These are phyloP conservation scores for Hyphopichia burtonii DNA, from an alignment of 1,139 yeast species.

Conservation along the genomic window DNA sequence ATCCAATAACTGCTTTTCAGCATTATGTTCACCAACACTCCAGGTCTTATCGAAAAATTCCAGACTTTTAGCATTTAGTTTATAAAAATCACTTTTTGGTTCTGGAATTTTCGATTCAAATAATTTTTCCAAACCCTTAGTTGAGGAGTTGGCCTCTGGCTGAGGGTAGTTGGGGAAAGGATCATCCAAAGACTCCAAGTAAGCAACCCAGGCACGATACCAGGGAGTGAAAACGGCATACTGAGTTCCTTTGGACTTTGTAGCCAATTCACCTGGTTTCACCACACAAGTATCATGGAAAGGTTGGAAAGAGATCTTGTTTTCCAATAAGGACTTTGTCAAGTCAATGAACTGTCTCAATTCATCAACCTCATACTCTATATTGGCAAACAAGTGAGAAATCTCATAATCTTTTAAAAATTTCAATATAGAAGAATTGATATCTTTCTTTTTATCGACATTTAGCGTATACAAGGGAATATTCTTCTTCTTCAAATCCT, in stretches of 20 bases:
- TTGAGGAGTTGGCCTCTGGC: not conserved
- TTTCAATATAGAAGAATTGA: slow-evolving; percentile 19
- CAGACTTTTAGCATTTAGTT: slow-evolving; percentile 3
- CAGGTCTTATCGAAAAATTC: slow-evolving; percentile 20
- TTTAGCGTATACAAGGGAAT: slow-evolving; percentile 41
- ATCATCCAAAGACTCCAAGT: slow-evolving; percentile 11
- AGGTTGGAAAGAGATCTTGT: slow-evolving; percentile 22
- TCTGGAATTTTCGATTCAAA: slow-evolving; percentile 7
- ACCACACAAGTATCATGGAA: slow-evolving; percentile 51
- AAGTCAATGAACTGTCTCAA: slow-evolving; percentile 33
- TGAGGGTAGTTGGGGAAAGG: not conserved
- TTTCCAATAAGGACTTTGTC: slow-evolving; percentile 12
- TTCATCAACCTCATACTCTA: slow-evolving; percentile 55
- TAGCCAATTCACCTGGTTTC: slow-evolving; percentile 39
- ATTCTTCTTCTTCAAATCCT: slow-evolving; percentile 25
- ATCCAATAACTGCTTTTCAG: slow-evolving; percentile 23
- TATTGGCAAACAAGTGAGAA: slow-evolving; percentile 38
- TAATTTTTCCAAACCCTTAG: slow-evolving; percentile 7
- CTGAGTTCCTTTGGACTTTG: slow-evolving; percentile 44
- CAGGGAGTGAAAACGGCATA: slow-evolving; percentile 55
- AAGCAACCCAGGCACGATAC: slow-evolving; percentile 46
- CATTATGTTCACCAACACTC: slow-evolving; percentile 39
- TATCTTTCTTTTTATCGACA: slow-evolving; percentile 24
- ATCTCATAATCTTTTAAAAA: slow-evolving; percentile 23
- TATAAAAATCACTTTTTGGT: not conserved